A percentile compares a stretch with the other conserved stretches of the same genome.
phyloP scores from a whole-genome alignment of 495 filamentous ascomycete genomes.

The Pseudevernia furfuracea region DNA sequence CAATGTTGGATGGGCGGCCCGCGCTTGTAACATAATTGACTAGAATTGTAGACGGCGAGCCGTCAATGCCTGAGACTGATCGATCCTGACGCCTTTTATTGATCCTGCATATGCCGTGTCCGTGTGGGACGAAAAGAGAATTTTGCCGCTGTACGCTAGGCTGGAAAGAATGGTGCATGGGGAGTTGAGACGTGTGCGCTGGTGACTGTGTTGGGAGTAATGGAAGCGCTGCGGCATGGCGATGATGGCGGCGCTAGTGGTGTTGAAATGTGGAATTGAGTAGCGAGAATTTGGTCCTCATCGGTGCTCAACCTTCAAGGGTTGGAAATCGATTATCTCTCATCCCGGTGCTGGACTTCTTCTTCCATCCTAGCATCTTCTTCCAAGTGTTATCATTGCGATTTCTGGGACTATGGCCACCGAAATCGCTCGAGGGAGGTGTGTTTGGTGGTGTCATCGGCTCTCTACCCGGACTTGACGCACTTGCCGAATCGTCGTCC shows the following conservation, averaged over 20 bases:
- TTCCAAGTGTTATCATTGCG: slow-evolving; percentile 64
- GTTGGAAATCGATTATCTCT: slow-evolving; percentile 29
- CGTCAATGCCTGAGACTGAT: slow-evolving; percentile 6
- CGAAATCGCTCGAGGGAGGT: slow-evolving; percentile 59
- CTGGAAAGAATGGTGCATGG: neutral
- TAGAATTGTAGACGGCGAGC: neutral
- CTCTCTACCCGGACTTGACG: slow-evolving; percentile 39
- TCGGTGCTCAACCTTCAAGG: slow-evolving; percentile 20
- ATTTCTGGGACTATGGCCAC: slow-evolving; percentile 45
- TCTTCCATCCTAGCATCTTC: slow-evolving; percentile 72
- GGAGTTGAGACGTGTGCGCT: neutral
- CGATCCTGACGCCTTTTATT: slow-evolving; percentile 3
- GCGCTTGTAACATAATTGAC: slow-evolving; percentile 1
- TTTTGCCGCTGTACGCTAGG: neutral
- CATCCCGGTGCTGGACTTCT: slow-evolving; percentile 40
- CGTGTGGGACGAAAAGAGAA: neutral
- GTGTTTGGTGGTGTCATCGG: slow-evolving; percentile 88
- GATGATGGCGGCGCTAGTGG: neutral
- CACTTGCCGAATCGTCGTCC: slow-evolving; percentile 44
- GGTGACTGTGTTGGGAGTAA: neutral
- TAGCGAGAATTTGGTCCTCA: neutral
- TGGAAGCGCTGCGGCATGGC: neutral
- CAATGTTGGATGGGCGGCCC: slow-evolving; percentile 5
- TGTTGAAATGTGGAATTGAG: neutral
- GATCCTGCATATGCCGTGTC: slow-evolving; percentile 4